Percentiles rank a stretch among this genome's conserved stretches.
Conservation (phyloP, 2,329 filamentous ascomycete species). For the Alternaria atra region DNA sequence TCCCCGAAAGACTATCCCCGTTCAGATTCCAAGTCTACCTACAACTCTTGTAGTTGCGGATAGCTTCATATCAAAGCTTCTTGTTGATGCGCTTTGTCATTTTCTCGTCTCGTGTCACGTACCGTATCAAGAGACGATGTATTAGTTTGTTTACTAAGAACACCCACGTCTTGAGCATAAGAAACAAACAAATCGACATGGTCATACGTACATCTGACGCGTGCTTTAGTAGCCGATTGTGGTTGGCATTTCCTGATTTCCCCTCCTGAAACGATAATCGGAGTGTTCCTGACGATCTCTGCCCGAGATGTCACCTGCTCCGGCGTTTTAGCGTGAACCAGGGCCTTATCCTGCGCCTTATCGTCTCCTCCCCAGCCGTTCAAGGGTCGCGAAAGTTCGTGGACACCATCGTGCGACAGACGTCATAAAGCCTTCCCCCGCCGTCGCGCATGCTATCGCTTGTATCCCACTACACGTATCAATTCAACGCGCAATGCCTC, state of each 20-base stretch:
- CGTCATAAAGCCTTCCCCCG: neutral
- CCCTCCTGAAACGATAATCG: neutral
- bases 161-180: neutral
- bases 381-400: neutral
- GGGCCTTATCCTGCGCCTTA: conserved; percentile 4
- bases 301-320: conserved; percentile 27
- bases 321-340: conserved; percentile 27
- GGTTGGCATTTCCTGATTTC: neutral
- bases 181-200: neutral
- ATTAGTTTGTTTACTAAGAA: neutral
- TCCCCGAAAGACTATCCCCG: no score
- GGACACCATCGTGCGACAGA: conserved; percentile 4
- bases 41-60: no score
- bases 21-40: no score
- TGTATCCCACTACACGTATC: neutral
- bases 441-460: neutral
- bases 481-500: conserved; percentile 11
- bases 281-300: neutral
- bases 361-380: neutral
- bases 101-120: neutral
- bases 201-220: neutral
- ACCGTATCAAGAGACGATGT: neutral
- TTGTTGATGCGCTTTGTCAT: neutral
- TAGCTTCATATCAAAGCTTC: no score
- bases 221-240: neutral